Conservation (phyloP, 352 stramenopile genomes). For the Pythium volutum region DNA sequence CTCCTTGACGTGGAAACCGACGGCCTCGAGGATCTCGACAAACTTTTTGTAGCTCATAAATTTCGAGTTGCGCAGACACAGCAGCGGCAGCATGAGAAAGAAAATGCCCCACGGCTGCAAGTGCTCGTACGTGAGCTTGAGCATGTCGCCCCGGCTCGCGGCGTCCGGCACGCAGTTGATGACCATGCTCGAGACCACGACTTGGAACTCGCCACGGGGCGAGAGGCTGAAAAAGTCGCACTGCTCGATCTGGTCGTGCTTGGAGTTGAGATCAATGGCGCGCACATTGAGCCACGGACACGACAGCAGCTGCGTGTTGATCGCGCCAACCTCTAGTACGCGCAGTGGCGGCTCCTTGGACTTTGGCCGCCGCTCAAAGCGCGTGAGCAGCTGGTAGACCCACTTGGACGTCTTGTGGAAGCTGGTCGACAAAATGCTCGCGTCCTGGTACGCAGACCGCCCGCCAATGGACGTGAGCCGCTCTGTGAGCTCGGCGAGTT, state of each 20-base stretch:
- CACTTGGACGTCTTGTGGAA: constrained; percentile 96
- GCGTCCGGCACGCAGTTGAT: constrained; percentile 96
- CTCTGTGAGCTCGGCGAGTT: constrained; percentile 57
- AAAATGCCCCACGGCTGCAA: constrained; percentile 47
- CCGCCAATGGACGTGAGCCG: constrained; percentile 87
- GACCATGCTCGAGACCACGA: constrained; percentile 93
- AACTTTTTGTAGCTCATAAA: constrained; percentile 77
- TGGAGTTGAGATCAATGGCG: constrained; percentile 94
- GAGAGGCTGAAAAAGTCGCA: constrained; percentile 90
- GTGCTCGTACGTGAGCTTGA: constrained; percentile 60
- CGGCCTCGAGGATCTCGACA: constrained; percentile 56
- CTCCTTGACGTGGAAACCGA: constrained; percentile 64
- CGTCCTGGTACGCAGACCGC: constrained; percentile 92
- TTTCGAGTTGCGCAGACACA: constrained; percentile 72
- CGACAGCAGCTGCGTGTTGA: constrained; percentile 96
- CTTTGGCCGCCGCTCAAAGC: constrained; percentile 62
- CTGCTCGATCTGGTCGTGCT: constrained; percentile 89
- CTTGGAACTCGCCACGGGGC: constrained; percentile 74
- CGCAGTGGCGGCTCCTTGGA: constrained; percentile 59
- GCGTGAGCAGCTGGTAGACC: constrained; percentile 90
- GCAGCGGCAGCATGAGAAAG: constrained; percentile 76
- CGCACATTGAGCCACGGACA: constrained; percentile 90
- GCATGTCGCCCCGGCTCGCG: constrained; percentile 72
- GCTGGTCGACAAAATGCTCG: constrained; percentile 92
- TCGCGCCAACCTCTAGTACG: constrained; percentile 90